These are phyloP conservation scores for Fusarium burgessii DNA, from an alignment of 2,329 filamentous ascomycete species.

Conservation along the genomic window DNA sequence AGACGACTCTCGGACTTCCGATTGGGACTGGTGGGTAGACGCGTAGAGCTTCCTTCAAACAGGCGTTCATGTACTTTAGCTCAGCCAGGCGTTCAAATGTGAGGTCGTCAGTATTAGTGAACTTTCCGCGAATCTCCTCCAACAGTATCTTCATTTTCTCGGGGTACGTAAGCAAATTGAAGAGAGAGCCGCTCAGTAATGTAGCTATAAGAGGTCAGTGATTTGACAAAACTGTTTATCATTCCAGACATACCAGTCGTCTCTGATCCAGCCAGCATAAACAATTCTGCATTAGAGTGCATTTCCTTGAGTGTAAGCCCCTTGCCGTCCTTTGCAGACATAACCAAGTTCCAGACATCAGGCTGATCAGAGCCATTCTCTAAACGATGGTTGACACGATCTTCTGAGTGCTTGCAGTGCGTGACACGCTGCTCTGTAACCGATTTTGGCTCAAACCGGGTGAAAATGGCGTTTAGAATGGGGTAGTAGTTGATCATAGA, in stretches of 20 bases:
- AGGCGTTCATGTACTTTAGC: constrained; percentile 14
- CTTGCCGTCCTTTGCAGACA: constrained; percentile 17
- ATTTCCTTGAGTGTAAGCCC: constrained; percentile 19
- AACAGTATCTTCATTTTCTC: constrained; percentile 8
- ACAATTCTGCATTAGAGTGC: constrained; percentile 24
- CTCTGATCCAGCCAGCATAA: constrained; percentile 29
- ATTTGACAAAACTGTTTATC: fast-evolving
- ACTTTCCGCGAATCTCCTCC: neutral
- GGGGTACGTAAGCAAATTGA: neutral
- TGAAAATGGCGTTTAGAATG: constrained; percentile 1
- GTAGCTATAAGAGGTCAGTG: neutral
- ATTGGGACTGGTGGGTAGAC: constrained; percentile 13
- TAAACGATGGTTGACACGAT: constrained; percentile 7
- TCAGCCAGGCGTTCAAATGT: neutral
- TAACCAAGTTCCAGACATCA: constrained; percentile 23
- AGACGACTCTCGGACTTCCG: constrained; percentile 9
- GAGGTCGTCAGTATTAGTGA: neutral
- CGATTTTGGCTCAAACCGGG: constrained; percentile 4
- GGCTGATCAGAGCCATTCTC: constrained; percentile 21
- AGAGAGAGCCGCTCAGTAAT: neutral
- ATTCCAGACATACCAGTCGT: neutral
- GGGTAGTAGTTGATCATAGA: constrained; percentile 23
- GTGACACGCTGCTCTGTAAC: constrained; percentile 6
- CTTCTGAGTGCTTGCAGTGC: constrained; percentile 13
- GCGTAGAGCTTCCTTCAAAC: neutral